Evolutionary conservation across 352 stramenopile species (phyloP), one percentile per base, ranked within the genome.

Genomic region (Phytophthora cryptogea): DNA sequence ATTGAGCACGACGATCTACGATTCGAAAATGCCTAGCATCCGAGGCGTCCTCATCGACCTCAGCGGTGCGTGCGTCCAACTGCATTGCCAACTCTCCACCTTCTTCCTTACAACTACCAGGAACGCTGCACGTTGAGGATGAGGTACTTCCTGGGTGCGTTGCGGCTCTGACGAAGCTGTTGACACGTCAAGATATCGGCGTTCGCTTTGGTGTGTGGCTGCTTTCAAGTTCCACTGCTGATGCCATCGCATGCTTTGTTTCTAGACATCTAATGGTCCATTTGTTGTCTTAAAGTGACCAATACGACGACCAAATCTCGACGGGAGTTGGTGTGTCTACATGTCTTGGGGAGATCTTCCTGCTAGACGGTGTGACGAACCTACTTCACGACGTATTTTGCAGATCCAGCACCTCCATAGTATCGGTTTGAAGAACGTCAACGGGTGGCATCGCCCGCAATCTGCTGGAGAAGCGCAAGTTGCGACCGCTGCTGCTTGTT

Each of bases 271-370:
- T 53, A 59, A 6, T 37, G 17, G 5, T 3, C 32, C 27, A 16
- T 54, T 10, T 20, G 8, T 20, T 44, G 28, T 35, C n/a, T n/a
- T n/a, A n/a, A n/a, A 88, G 78, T 88, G 50, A 86, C 71, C n/a
- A 88, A 88, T 49, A 88, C 76, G n/a, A 88, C 78, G 32, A 88
- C 76, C 52, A 86, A 85, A 41, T 88, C 72, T 32, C 56, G 68
- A 16, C 49, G 57, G 6, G 59, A 80, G 31, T 43, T 88, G 58
- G 78, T 86, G 36, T 40, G 52, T 45, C 10, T 23, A 23, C 20
- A 2, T 23, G 20, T 23, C 1, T 23, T 23, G 20, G 20, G 20
- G 20, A 23, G 20, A 23, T 23, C 20, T 23, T 23, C 1, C 20
- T 23, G 20, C 20, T 23, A 23, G 20, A 23, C 20, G 20, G 20